Evolutionary conservation across 2,329 filamentous ascomycete species (phyloP), one percentile per base, ranked within the genome.

Genomic region (Aspergillus eucalypticola): DNA sequence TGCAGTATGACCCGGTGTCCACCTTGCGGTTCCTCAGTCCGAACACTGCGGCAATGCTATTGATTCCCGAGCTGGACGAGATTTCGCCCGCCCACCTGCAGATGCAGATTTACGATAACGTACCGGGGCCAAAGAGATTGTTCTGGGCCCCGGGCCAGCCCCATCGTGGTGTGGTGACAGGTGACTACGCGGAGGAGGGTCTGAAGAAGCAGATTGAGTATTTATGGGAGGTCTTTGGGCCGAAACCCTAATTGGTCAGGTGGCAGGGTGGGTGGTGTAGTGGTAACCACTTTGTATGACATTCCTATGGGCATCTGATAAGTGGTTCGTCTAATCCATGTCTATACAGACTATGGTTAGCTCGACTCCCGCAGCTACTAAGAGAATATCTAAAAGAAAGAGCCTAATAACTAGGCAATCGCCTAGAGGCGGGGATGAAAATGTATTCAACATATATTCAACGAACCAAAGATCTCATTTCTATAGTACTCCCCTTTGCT

Each of bases 21-120:
- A 59, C 67, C 35, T 57, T 67, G 59, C 52, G 61, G 49, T 52
- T 66, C 2, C 6, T 58, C 13, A 38, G 27, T 23, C 17, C 58
- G 58, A 25, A 69, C 63, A 59, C 56, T 8, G 68, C 69, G 7
- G 64, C 69, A 8, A 58, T 75, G 59, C 63, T 75, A 46, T 29
- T 75, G 4, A 60, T 69, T 13, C 72, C 73, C 5, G 73, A 74
- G 57, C 17, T 58, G 19, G 73, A 75, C 59, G 56, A 58, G 29
- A 58, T 75, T 4, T 68, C 59, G 17, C 66, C 70, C 7, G 29
- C 67, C 3, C 58, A 68, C 39, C 56, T 61, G 52, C 73, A 75
- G 62, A 39, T 56, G 10, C 64, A 62, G 42, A 51, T 65, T n/a
- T 73, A 69, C 50, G 62, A 70, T 38, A 11, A 19, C n/a, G 17